Conservation (phyloP, 768 basidiomycete species). For the Dioszegia aurantiaca region DNA sequence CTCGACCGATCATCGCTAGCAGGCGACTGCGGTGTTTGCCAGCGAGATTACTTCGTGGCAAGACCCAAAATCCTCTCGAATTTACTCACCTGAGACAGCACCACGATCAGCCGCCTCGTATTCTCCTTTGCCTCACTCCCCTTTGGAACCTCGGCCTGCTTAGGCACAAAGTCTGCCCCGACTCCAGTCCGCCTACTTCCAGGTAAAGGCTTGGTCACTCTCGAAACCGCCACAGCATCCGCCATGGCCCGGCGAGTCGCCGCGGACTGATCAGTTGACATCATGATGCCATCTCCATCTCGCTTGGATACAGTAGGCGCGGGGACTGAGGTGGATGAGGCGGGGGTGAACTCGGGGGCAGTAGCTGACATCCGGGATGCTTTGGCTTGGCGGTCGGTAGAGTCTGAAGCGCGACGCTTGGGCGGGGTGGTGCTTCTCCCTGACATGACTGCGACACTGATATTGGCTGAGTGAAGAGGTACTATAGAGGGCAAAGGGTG, state of each 20-base stretch:
- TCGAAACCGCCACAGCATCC: constrained; percentile 20
- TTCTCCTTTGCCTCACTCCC: constrained; percentile 55
- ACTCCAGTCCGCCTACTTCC: constrained; percentile 22
- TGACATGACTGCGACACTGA: background rate
- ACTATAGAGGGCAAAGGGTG: background rate
- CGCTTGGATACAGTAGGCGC: background rate
- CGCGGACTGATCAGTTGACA: background rate
- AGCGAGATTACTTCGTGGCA: too few species aligned
- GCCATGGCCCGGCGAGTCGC: constrained; percentile 6
- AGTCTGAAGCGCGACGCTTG: constrained; percentile 8
- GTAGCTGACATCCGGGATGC: constrained; percentile 42
- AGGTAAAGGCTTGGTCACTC: constrained; percentile 42
- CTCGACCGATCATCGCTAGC: too few species aligned
- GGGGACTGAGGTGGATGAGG: constrained; percentile 15
- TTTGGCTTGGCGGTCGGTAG: constrained; percentile 22
- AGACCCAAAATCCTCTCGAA: too few species aligned
- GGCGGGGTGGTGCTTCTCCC: background rate
- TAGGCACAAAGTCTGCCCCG: constrained; percentile 58
- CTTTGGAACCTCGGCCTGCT: constrained; percentile 70
- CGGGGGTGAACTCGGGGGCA: constrained; percentile 43
- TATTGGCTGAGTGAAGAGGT: background rate
- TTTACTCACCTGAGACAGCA: constrained; percentile 58
- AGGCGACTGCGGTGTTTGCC: too few species aligned
- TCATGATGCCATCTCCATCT: constrained; percentile 11
- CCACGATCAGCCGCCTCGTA: constrained; percentile 72